Percentiles rank a stretch among this genome's conserved stretches.
Evolutionary conservation across 2,329 filamentous ascomycete genomes (phyloP).

Genomic region (Penicillium expansum): DNA sequence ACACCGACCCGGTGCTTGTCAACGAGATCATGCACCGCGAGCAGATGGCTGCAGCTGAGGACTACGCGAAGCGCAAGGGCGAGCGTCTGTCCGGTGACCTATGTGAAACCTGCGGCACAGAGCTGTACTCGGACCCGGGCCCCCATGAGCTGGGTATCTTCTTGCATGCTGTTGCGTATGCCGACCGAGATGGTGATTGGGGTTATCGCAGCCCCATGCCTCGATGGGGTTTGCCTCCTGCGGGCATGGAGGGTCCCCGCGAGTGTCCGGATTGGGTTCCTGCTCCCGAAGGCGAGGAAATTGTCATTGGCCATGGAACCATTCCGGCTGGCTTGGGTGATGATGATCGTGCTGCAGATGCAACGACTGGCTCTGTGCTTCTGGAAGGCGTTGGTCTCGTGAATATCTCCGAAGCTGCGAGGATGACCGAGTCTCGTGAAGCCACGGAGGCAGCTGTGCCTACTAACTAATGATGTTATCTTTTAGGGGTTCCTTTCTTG

Average conservation of each 20-base stretch:
- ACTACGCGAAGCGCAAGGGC: slow-evolving; percentile 84
- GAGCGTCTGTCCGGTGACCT: slow-evolving; percentile 87
- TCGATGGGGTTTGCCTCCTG: slow-evolving; percentile 79
- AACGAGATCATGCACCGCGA: slow-evolving; percentile 43
- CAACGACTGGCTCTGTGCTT: slow-evolving; percentile 28
- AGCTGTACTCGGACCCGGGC: slow-evolving; percentile 89
- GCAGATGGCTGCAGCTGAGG: slow-evolving; percentile 80
- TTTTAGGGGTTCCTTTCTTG: background rate
- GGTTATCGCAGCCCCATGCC: slow-evolving; percentile 82
- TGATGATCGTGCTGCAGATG: slow-evolving; percentile 17
- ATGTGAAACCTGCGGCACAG: slow-evolving; percentile 79
- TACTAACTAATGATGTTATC: slow-evolving; percentile 1
- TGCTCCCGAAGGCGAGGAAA: slow-evolving; percentile 37
- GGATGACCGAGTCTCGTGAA: slow-evolving; percentile 2
- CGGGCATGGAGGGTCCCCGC: slow-evolving; percentile 67
- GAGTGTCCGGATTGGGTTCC: slow-evolving; percentile 55
- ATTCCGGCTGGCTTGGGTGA: slow-evolving; percentile 29
- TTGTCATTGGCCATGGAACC: slow-evolving; percentile 38
- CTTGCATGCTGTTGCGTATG: slow-evolving; percentile 87
- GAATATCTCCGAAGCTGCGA: slow-evolving; percentile 27
- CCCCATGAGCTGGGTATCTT: slow-evolving; percentile 88
- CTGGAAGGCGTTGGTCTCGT: slow-evolving; percentile 37
- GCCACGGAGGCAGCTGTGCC: background rate
- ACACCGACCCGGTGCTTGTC: slow-evolving; percentile 38
- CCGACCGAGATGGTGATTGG: slow-evolving; percentile 80